A percentile compares a stretch with the other conserved stretches of the same genome.
phyloP scores from a whole-genome alignment of 2,329 filamentous ascomycete species.

The Diatrype stigma region DNA sequence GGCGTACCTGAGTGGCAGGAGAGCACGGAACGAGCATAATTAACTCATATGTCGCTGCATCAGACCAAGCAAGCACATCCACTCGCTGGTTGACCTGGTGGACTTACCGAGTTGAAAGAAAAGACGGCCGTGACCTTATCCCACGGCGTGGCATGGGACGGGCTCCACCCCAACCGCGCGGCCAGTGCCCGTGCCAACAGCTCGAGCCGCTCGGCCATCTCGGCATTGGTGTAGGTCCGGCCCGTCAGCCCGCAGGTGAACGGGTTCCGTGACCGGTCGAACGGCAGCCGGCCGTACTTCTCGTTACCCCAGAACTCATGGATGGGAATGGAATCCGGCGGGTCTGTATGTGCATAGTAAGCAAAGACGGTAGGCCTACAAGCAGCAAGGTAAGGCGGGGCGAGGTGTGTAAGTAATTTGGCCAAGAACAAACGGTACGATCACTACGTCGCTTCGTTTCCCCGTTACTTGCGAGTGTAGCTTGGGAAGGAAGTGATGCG shows the following conservation, averaged over 20 bases:
- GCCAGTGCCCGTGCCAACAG: slow-evolving; percentile 59
- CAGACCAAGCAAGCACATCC: no score
- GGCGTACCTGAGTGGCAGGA: no score
- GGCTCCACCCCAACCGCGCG: slow-evolving; percentile 65
- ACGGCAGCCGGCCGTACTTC: slow-evolving; percentile 57
- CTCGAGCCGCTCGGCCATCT: slow-evolving; percentile 64
- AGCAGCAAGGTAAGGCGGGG: no score
- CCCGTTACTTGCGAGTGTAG: no score
- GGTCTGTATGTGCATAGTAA: slow-evolving; percentile 15
- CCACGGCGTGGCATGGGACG: slow-evolving; percentile 67
- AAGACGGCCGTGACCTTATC: slow-evolving; percentile 73
- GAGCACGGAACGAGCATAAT: no score
- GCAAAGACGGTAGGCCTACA: no score
- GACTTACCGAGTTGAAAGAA: slow-evolving; percentile 59
- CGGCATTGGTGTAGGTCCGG: slow-evolving; percentile 54
- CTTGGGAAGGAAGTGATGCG: no score
- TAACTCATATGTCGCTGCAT: no score
- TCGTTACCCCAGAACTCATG: slow-evolving; percentile 69
- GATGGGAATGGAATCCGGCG: slow-evolving; percentile 62
- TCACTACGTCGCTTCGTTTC: no score
- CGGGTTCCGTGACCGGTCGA: slow-evolving; percentile 56
- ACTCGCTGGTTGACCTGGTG: background rate
- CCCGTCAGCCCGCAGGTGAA: slow-evolving; percentile 71
- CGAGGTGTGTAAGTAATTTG: no score
- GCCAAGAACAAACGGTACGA: no score